Evolutionary conservation across 768 basidiomycete species (phyloP).

Genomic region (Crassisporium funariophilum): DNA sequence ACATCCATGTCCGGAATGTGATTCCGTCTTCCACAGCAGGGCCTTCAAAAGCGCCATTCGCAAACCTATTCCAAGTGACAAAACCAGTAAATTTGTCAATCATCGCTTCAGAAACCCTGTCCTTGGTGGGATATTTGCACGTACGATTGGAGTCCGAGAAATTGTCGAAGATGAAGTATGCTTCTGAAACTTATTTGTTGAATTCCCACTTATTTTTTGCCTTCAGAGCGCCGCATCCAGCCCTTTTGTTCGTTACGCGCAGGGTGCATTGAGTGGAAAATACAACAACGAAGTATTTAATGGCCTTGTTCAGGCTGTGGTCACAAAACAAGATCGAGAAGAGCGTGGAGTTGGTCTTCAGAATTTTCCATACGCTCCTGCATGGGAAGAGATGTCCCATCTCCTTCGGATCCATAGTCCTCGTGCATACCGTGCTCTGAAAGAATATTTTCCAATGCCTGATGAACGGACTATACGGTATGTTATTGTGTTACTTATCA

Average conservation of each 20-base stretch:
- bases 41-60: slow-evolving; percentile 6
- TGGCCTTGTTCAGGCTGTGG: slow-evolving; percentile 28
- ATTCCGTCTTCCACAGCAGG: background rate
- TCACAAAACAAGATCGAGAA: slow-evolving; percentile 23
- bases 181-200: background rate
- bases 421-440: slow-evolving; percentile 23
- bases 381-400: slow-evolving; percentile 30
- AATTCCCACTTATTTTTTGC: background rate
- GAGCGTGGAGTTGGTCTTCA: slow-evolving; percentile 31
- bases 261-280: slow-evolving; percentile 9
- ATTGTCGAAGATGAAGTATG: slow-evolving; percentile 8
- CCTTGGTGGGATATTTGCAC: slow-evolving; percentile 5
- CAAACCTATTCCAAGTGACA: background rate
- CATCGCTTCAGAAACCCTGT: background rate
- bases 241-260: slow-evolving; percentile 10
- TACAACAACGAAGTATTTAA: slow-evolving; percentile 11
- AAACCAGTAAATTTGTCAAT: slow-evolving; percentile 6
- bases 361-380: slow-evolving; percentile 36
- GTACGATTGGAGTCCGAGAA: background rate
- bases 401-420: slow-evolving; percentile 28
- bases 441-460: slow-evolving; percentile 10
- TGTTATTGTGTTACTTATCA: no score
- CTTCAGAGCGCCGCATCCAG: slow-evolving; percentile 5
- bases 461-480: no score
- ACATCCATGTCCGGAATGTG: slow-evolving; percentile 4